A percentile compares a stretch with the other conserved stretches of the same genome.
Evolutionary conservation across 768 basidiomycete genomes (phyloP).

Genomic region (Sporobolomyces roseus): DNA sequence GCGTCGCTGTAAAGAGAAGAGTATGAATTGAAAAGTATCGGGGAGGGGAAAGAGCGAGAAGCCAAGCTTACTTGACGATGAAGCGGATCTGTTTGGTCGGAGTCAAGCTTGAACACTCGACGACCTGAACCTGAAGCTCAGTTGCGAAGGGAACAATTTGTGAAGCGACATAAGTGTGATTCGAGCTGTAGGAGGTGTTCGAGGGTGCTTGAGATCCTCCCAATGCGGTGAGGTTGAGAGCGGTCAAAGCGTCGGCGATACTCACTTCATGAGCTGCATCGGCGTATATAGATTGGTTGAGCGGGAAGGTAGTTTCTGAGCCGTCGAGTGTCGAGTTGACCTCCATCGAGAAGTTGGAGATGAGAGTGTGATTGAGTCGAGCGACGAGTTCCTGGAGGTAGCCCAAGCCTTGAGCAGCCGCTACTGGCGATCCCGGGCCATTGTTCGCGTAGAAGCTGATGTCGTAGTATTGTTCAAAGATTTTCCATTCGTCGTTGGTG

Average conservation of each 20-base stretch:
- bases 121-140: conserved; percentile 35
- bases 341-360: conserved; percentile 39
- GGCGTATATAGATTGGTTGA: conserved; percentile 61
- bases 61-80: conserved; percentile 47
- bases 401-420: conserved; percentile 53
- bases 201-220: not conserved
- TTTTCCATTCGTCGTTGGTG: conserved; percentile 44
- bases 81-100: conserved; percentile 49
- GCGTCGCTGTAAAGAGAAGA: conserved; percentile 43
- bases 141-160: conserved; percentile 53
- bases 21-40: not conserved
- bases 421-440: conserved; percentile 46
- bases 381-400: conserved; percentile 49
- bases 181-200: not conserved
- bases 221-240: conserved; percentile 61
- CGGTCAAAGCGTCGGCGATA: conserved; percentile 61
- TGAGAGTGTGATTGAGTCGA: conserved; percentile 45
- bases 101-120: conserved; percentile 44
- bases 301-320: conserved; percentile 47
- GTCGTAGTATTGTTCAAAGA: conserved; percentile 33
- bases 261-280: conserved; percentile 70
- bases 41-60: not conserved
- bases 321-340: conserved; percentile 48
- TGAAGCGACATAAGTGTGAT: conserved; percentile 43
- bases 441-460: conserved; percentile 53